phyloP scores from a whole-genome alignment of 495 filamentous ascomycete genomes.

The Amorphotheca resinae region DNA sequence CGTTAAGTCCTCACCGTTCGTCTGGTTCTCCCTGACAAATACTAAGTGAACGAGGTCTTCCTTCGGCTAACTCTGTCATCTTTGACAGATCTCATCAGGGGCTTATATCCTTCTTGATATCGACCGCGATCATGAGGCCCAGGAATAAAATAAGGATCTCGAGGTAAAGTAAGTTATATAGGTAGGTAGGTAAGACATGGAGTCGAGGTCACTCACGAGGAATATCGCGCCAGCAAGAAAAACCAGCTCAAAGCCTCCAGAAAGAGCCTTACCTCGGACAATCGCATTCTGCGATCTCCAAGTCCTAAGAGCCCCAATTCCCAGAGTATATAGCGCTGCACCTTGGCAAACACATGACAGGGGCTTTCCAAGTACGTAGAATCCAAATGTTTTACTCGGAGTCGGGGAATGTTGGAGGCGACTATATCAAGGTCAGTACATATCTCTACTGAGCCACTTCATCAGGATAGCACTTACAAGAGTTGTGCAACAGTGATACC shows the following conservation, averaged over 20 bases:
- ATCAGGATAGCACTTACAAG: slow-evolving; percentile 33
- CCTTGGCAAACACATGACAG: slow-evolving; percentile 45
- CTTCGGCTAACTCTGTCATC: slow-evolving; percentile 11
- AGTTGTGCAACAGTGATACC: slow-evolving; percentile 57
- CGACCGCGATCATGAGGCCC: slow-evolving; percentile 20
- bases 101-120: slow-evolving; percentile 18
- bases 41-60: slow-evolving; percentile 2
- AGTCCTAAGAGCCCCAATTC: slow-evolving; percentile 50
- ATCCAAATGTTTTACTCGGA: slow-evolving; percentile 37
- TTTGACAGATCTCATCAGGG: not conserved
- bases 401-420: slow-evolving; percentile 37
- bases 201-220: slow-evolving; percentile 29
- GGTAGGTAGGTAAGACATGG: no score
- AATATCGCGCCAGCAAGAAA: slow-evolving; percentile 36
- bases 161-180: not conserved
- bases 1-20: slow-evolving; percentile 10
- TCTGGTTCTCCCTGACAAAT: slow-evolving; percentile 15
- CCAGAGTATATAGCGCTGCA: slow-evolving; percentile 41
- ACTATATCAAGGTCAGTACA: slow-evolving; percentile 9
- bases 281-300: slow-evolving; percentile 62
- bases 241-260: slow-evolving; percentile 59
- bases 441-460: not conserved
- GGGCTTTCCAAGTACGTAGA: slow-evolving; percentile 52
- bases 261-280: slow-evolving; percentile 47
- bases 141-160: slow-evolving; percentile 21